Base-by-base conservation (phyloP, 257 asterid species). In the Lavandula angustifolia region DNA sequence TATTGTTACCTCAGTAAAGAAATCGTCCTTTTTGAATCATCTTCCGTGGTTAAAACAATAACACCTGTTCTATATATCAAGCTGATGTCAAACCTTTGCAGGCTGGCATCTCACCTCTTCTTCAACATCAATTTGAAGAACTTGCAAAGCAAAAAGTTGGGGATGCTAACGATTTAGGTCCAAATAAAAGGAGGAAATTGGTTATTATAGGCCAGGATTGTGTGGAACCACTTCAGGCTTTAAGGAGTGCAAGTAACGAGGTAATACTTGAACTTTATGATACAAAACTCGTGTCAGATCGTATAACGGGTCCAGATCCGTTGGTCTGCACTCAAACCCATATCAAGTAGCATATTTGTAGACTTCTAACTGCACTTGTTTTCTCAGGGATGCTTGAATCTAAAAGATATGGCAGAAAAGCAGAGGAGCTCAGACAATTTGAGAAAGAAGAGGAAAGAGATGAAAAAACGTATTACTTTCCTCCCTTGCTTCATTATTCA, bases 181-280 rank as follows among this genome's bases (percentile, higher is more conserved):
- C 76, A 17, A 72, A 69, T 58, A 87, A 84, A 70, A 79, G 78
- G 78, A 75, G 85, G 64, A 85, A 76, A 66, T 41, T 94, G 80
- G 80, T 84, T 57, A 95, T 94, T 42, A 87, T 90, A 67, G 99
- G 99, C 56, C 99, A 87, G 76, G 92, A 94, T 66, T 86, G 86
- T 9, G 82, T 94, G 48, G 97, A 94, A 74, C 99, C 99, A 46
- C 97, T 94, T 55, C 84, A 90, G 83, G 99, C 99, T 69, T 82
- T 94, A 78, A 80, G 78, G 62, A 78, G 72, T 11, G 89, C 89
- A 47, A 72, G 67, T 53, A 67, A 76, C 1, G 82, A 74, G 85
- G 85, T 82, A 74, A 67, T 48, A 55, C 54, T 34, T n/a, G 43
- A 63, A 34, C 6, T 57, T 33, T 11, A 22, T n/a, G n/a, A 16